A percentile compares a stretch with the other conserved stretches of the same genome.
phyloP scores from a whole-genome alignment of 768 basidiomycete species.

The Suillus subluteus region DNA sequence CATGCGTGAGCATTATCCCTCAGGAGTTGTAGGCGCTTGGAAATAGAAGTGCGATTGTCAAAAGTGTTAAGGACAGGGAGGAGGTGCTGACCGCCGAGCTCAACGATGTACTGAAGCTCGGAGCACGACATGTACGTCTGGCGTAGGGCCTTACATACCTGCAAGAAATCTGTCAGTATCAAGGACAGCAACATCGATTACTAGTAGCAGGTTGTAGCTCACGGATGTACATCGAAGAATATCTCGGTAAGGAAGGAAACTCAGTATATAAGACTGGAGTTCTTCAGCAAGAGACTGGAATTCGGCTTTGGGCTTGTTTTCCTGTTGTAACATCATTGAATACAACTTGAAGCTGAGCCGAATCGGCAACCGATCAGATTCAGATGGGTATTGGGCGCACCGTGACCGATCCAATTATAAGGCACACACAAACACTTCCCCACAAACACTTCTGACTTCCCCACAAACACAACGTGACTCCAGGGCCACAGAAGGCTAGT shows the following conservation, averaged over 20 bases:
- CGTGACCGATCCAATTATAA: too few species aligned
- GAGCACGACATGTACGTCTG: not conserved
- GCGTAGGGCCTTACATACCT: not conserved
- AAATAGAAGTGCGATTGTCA: not conserved
- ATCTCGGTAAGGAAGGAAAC: not conserved
- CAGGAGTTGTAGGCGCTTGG: not conserved
- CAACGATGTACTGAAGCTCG: constrained; percentile 4
- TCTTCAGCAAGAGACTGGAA: constrained; percentile 3
- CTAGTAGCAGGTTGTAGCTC: not conserved
- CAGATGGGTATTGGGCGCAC: too few species aligned
- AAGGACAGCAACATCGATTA: not conserved
- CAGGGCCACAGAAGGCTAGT: not conserved
- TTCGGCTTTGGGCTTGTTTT: not conserved
- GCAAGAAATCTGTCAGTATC: not conserved
- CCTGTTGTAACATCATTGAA: not conserved
- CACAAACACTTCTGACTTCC: not conserved
- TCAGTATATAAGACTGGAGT: not conserved
- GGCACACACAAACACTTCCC: not conserved
- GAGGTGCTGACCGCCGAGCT: not conserved
- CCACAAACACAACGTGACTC: not conserved
- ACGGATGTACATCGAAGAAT: constrained; percentile 2
- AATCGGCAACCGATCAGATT: not conserved
- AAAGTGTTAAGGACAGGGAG: not conserved
- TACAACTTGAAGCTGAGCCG: not conserved
- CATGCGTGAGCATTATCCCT: constrained; percentile 1